Evolutionary conservation across 257 asterid species (phyloP).

Genomic region (Fraxinus americana): DNA sequence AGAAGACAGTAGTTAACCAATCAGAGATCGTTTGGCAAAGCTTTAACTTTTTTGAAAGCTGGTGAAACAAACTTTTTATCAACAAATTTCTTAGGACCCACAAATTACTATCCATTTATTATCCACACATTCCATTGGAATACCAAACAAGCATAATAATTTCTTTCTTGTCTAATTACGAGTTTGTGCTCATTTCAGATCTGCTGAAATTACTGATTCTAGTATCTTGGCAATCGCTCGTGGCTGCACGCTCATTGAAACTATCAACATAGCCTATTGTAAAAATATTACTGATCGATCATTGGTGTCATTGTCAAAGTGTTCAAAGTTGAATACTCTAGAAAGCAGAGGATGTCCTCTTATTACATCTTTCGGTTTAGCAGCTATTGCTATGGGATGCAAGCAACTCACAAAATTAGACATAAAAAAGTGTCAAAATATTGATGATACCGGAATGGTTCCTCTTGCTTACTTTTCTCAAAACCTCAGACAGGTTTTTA

Average conservation of each 20-base stretch:
- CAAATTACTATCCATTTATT: too few species aligned
- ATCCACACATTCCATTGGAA: too few species aligned
- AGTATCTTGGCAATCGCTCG: slow-evolving; percentile 60
- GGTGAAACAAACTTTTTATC: not conserved
- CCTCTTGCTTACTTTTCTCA: slow-evolving; percentile 72
- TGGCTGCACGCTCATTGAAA: slow-evolving; percentile 72
- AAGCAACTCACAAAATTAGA: slow-evolving; percentile 70
- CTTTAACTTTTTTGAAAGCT: too few species aligned
- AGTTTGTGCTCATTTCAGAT: slow-evolving; percentile 45
- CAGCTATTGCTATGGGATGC: slow-evolving; percentile 75
- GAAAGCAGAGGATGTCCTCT: slow-evolving; percentile 85
- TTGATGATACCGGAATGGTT: slow-evolving; percentile 77
- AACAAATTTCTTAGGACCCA: not conserved
- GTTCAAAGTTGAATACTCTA: slow-evolving; percentile 63
- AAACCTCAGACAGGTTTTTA: slow-evolving; percentile 77
- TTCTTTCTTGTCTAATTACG: not conserved
- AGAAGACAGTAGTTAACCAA: too few species aligned
- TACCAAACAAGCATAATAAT: too few species aligned
- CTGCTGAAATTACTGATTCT: slow-evolving; percentile 70
- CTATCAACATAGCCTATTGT: slow-evolving; percentile 74
- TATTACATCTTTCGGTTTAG: slow-evolving; percentile 67
- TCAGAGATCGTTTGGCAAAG: too few species aligned
- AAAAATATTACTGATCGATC: slow-evolving; percentile 58
- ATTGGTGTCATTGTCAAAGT: slow-evolving; percentile 68
- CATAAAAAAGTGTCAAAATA: slow-evolving; percentile 68